Evolutionary conservation across 108 stramenopile genomes (phyloP).

Genomic region (Chaetoceros muelleri): DNA sequence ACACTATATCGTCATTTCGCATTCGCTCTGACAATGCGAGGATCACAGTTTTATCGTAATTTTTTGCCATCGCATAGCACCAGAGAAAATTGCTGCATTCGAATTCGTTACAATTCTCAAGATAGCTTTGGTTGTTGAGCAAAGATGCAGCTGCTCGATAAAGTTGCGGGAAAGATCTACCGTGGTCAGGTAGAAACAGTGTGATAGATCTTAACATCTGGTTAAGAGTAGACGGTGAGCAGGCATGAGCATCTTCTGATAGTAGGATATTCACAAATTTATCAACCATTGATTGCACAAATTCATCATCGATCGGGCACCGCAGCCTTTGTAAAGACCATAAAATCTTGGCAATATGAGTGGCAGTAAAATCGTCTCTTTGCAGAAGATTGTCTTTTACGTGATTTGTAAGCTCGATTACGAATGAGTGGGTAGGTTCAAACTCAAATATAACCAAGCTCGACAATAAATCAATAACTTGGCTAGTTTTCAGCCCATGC

Average conservation of each 20-base stretch:
- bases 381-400: neutral
- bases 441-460: neutral
- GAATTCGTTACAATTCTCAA: constrained; percentile 22
- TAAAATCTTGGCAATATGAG: neutral
- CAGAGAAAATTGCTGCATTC: constrained; percentile 45
- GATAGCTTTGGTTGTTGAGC: constrained; percentile 30
- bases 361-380: neutral
- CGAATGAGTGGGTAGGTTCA: neutral
- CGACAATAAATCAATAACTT: neutral
- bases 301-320: neutral
- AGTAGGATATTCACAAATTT: neutral
- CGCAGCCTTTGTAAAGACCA: neutral
- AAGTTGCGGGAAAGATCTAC: neutral
- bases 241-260: neutral
- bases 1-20: constrained; percentile 26
- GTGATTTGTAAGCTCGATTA: neutral
- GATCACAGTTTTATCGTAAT: constrained; percentile 33
- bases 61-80: constrained; percentile 28
- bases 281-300: neutral
- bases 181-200: neutral
- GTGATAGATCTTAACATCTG: neutral
- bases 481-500: neutral
- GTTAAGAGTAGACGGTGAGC: neutral
- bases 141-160: constrained; percentile 18
- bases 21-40: constrained; percentile 23